A percentile compares a stretch with the other conserved stretches of the same genome.
phyloP scores from a whole-genome alignment of 2,329 filamentous ascomycete species.

The Fusarium concolor region DNA sequence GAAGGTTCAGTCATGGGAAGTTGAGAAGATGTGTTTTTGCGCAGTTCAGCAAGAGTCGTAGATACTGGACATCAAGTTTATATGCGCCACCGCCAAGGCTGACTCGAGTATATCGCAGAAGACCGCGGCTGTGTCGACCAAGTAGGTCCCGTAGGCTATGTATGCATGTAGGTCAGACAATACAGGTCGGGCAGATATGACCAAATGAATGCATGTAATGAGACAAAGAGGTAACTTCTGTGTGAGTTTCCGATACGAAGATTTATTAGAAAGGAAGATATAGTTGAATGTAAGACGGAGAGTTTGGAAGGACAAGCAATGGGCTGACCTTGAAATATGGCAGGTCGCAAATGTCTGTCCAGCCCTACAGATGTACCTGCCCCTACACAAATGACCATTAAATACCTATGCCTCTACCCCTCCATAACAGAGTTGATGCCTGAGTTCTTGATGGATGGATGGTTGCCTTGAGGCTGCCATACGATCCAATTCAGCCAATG shows the following conservation, averaged over 20 bases:
- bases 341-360: background rate
- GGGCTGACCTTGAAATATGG: slow-evolving; percentile 21
- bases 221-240: background rate
- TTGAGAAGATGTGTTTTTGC: background rate
- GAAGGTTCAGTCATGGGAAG: background rate
- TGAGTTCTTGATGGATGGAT: slow-evolving; percentile 13
- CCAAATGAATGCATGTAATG: background rate
- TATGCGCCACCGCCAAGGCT: slow-evolving; percentile 13
- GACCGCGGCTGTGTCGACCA: slow-evolving; percentile 8
- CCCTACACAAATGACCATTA: background rate
- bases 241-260: background rate
- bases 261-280: background rate
- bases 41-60: background rate
- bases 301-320: slow-evolving; percentile 3
- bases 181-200: background rate
- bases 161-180: background rate
- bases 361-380: slow-evolving; percentile 20
- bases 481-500: slow-evolving; percentile 7
- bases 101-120: slow-evolving; percentile 5
- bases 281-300: slow-evolving; percentile 11
- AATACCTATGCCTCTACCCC: slow-evolving; percentile 1
- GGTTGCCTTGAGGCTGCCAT: slow-evolving; percentile 40
- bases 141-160: background rate
- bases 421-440: slow-evolving; percentile 26
- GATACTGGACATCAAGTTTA: background rate